Evolutionary conservation across 208 protist genomes (phyloP).

Genomic region (Leishmania turanica): DNA sequence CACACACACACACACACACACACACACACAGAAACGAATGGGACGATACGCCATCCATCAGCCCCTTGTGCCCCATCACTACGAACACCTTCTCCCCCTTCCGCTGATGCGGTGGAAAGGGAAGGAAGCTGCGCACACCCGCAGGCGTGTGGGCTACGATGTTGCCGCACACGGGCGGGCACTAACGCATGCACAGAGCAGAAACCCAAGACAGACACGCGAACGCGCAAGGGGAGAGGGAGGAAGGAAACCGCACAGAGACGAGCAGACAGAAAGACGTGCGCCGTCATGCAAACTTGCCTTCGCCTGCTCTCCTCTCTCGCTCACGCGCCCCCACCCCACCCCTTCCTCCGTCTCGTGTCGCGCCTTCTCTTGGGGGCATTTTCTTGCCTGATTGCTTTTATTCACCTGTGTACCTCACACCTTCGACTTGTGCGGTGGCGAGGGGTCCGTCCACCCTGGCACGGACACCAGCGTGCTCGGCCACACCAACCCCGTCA

Average conservation of each 20-base stretch:
- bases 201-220: neutral
- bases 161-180: neutral
- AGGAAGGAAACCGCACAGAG: neutral
- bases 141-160: neutral
- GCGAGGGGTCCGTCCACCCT: constrained; percentile 26
- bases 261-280: neutral
- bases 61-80: no score
- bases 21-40: neutral
- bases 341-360: neutral
- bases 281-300: neutral
- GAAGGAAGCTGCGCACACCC: neutral
- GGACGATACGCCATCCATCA: no score
- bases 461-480: constrained; percentile 52
- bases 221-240: neutral
- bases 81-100: no score
- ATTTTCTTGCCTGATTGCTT: no score
- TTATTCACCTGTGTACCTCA: neutral
- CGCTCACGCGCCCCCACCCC: neutral
- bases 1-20: neutral
- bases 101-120: no score
- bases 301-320: neutral
- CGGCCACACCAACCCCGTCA: constrained; percentile 66
- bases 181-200: neutral
- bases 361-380: neutral
- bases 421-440: constrained; percentile 25